phyloP scores from a whole-genome alignment of 106 monocot genomes.

The Dioscorea dumetorum region DNA sequence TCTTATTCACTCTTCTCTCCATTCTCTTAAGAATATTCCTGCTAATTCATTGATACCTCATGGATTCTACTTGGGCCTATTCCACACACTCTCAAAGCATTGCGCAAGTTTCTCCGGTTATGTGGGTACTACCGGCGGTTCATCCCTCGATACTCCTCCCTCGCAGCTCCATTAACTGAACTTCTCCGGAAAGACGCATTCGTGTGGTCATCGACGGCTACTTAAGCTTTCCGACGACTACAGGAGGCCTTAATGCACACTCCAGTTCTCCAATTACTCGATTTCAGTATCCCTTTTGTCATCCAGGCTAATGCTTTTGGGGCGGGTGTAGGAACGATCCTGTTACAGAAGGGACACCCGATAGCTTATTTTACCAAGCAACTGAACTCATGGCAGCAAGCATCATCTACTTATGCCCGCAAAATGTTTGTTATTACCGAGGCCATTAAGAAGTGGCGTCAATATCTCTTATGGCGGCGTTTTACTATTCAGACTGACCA shows the following conservation, averaged over 20 bases:
- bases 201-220: not conserved
- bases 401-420: no score
- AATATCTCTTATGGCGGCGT: no score
- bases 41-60: no score
- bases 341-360: not conserved
- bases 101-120: not conserved
- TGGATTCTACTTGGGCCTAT: no score
- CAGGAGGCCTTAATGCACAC: not conserved
- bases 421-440: no score
- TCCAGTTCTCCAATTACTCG: not conserved
- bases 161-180: not conserved
- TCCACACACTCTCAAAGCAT: no score
- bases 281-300: slow-evolving; percentile 1
- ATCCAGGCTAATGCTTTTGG: not conserved
- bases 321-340: not conserved
- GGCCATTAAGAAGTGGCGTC: no score
- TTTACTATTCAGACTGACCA: no score
- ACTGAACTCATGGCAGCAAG: no score
- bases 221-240: not conserved
- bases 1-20: no score
- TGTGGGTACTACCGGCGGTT: not conserved
- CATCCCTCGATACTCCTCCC: not conserved
- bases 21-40: no score
- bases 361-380: not conserved
- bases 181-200: not conserved